Percentiles rank a stretch among this genome's conserved stretches.
Conservation (phyloP, 75 land plant species). For the Cunninghamia lanceolata region DNA sequence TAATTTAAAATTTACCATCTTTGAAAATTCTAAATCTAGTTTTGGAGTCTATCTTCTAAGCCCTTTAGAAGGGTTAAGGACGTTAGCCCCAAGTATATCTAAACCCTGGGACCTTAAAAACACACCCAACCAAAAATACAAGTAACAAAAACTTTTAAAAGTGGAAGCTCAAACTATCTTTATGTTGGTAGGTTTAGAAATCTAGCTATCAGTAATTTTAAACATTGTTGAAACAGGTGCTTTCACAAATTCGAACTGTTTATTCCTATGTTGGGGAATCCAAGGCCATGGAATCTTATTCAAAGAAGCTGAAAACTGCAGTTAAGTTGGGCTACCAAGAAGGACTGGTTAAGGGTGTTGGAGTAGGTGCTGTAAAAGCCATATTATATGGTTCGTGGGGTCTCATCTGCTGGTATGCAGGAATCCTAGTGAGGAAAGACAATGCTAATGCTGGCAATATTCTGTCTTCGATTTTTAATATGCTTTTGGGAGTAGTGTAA, state of each 20-base stretch:
- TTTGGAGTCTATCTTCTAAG: too few relatives aligned
- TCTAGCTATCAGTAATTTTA: too few relatives aligned
- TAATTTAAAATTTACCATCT: too few relatives aligned
- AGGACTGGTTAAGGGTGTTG: constrained; percentile 62
- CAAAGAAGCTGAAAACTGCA: constrained; percentile 33
- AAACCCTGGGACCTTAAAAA: too few relatives aligned
- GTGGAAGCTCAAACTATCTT: too few relatives aligned
- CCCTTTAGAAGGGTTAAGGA: too few relatives aligned
- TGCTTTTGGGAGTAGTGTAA: constrained; percentile 71
- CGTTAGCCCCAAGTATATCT: too few relatives aligned
- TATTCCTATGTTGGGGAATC: constrained; percentile 64
- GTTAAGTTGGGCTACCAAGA: constrained; percentile 39
- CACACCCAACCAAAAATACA: too few relatives aligned
- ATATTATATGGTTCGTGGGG: constrained; percentile 59
- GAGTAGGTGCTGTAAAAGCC: constrained; percentile 55
- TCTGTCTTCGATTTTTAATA: constrained; percentile 66
- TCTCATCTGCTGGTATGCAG: constrained; percentile 72
- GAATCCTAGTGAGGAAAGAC: constrained; percentile 37
- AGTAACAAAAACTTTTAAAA: too few relatives aligned
- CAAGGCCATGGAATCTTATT: constrained; percentile 37
- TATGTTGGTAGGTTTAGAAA: too few relatives aligned
- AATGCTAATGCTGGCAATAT: constrained; percentile 48
- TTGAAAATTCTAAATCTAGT: too few relatives aligned
- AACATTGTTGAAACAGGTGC: constrained; percentile 42
- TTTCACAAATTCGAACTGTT: constrained; percentile 66